Percentiles rank a stretch among this genome's conserved stretches.
phyloP scores from a whole-genome alignment of 495 filamentous ascomycete species.

The Neurospora sublineolata region DNA sequence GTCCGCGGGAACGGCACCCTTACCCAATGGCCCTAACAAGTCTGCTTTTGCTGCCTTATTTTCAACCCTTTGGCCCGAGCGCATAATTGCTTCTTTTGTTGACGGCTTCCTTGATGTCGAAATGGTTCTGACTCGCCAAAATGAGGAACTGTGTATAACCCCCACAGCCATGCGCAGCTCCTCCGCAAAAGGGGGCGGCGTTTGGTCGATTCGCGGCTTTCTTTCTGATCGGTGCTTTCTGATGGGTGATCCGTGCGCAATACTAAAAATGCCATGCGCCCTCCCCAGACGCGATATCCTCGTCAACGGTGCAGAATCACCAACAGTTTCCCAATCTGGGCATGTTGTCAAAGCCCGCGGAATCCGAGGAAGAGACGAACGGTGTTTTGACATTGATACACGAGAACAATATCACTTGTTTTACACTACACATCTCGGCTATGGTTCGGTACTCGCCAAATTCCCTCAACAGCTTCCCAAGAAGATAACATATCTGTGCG shows the following conservation, averaged over 20 bases:
- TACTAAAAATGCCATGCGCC: neutral
- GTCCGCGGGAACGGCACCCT: neutral
- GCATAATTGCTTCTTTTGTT: neutral
- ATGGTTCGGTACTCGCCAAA: neutral
- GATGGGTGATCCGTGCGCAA: neutral
- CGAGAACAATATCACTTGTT: neutral
- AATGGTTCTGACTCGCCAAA: neutral
- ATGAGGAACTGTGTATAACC: neutral
- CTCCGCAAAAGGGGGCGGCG: neutral
- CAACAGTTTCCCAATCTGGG: neutral
- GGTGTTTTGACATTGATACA: neutral
- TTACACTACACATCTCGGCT: neutral
- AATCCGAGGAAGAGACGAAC: neutral
- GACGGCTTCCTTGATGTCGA: neutral
- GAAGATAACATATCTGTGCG: neutral
- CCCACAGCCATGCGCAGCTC: neutral
- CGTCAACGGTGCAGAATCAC: neutral
- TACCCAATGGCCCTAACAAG: neutral
- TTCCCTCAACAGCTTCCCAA: neutral
- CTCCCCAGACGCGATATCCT: neutral
- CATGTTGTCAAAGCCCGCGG: neutral
- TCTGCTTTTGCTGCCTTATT: neutral
- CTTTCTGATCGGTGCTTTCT: neutral
- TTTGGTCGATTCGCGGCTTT: neutral
- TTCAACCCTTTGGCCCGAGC: slow-evolving; percentile 2